Conservation (phyloP, 306 rosid species). For the Alnus rubra region DNA sequence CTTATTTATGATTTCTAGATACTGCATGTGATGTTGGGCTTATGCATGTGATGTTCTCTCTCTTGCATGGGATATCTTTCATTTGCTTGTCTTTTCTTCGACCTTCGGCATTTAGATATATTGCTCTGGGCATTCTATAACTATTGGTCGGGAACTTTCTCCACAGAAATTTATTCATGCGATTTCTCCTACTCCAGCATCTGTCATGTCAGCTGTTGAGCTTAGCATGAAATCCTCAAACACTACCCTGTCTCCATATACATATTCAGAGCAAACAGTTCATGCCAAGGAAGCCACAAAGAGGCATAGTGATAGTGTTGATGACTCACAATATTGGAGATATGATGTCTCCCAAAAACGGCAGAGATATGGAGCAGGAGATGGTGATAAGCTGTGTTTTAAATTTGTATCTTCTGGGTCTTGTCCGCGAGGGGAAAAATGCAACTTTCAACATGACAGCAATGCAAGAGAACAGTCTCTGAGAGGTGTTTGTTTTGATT, state of each 20-base stretch:
- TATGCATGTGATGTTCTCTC: slow-evolving; percentile 2
- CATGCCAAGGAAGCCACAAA: slow-evolving; percentile 52
- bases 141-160: slow-evolving; percentile 26
- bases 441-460: slow-evolving; percentile 77
- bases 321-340: slow-evolving; percentile 95
- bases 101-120: slow-evolving; percentile 17
- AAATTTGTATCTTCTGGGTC: slow-evolving; percentile 82
- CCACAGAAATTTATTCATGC: slow-evolving; percentile 97
- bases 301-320: slow-evolving; percentile 52
- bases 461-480: slow-evolving; percentile 71
- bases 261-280: slow-evolving; percentile 32
- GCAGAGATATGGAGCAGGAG: slow-evolving; percentile 64
- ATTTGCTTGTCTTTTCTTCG: background rate
- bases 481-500: slow-evolving; percentile 95
- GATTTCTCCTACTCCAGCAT: slow-evolving; percentile 87
- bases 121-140: slow-evolving; percentile 27
- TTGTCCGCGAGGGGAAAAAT: slow-evolving; percentile 84
- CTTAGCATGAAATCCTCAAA: slow-evolving; percentile 63
- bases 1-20: background rate
- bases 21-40: background rate
- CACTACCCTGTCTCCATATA: slow-evolving; percentile 81
- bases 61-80: background rate
- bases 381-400: slow-evolving; percentile 71
- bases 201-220: slow-evolving; percentile 78
- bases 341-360: slow-evolving; percentile 87